These are phyloP conservation scores for Sphaerulina populicola DNA, from an alignment of 2,329 filamentous ascomycete species.

Conservation along the genomic window DNA sequence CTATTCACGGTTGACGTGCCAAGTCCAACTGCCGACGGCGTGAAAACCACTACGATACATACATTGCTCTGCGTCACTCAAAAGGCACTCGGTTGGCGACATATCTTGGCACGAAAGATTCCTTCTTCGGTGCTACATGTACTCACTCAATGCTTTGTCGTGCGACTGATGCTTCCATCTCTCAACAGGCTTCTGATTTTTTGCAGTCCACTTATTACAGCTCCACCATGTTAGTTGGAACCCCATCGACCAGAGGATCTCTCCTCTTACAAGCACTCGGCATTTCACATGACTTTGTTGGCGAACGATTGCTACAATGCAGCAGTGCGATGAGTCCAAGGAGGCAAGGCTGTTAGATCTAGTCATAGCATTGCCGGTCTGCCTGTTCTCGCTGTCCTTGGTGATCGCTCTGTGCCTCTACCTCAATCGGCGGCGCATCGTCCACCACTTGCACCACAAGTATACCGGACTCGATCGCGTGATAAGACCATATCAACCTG, in stretches of 20 bases:
- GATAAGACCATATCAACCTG: neutral
- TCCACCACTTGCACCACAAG: conserved; percentile 6
- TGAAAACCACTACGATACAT: neutral
- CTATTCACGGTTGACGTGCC: too few relatives aligned
- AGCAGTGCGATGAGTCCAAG: neutral
- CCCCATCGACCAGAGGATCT: neutral
- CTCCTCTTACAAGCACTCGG: neutral
- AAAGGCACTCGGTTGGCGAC: neutral
- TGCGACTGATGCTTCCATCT: neutral
- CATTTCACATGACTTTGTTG: neutral
- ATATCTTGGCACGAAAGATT: neutral
- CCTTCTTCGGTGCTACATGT: neutral
- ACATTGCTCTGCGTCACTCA: neutral
- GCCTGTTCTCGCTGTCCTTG: neutral
- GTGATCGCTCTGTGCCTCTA: neutral
- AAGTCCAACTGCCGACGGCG: too few relatives aligned
- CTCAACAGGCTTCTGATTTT: neutral
- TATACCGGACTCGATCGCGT: neutral
- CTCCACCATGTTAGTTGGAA: neutral
- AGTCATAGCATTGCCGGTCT: conserved; percentile 7
- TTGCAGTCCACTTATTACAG: neutral
- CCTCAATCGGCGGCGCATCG: conserved; percentile 5
- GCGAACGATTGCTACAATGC: neutral
- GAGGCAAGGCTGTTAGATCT: neutral
- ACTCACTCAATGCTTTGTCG: neutral